Evolutionary conservation across 2,329 filamentous ascomycete species (phyloP).

Genomic region (Aspergillus pseudonomiae): DNA sequence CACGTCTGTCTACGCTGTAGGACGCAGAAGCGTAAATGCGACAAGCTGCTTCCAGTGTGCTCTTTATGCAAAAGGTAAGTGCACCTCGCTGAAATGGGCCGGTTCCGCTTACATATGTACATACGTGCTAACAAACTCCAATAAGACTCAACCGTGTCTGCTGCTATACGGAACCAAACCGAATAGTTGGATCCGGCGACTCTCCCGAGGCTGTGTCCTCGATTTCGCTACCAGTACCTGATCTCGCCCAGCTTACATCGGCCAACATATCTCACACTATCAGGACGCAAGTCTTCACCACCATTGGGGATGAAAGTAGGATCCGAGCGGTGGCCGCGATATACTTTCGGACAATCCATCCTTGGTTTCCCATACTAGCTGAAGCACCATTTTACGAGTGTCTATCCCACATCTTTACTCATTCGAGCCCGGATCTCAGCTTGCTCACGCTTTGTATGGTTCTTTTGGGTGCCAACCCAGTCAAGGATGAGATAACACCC

Average conservation of each 20-base stretch:
- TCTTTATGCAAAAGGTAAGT: conserved; percentile 1
- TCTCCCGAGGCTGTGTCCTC: not conserved
- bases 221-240: not conserved
- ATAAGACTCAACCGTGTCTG: conserved; percentile 5
- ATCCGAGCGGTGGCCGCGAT: not conserved
- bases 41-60: not conserved
- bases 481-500: not conserved
- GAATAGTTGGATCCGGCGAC: not conserved
- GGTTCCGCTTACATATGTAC: not conserved
- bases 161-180: not conserved
- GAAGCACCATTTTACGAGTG: not conserved
- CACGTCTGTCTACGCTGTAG: conserved; percentile 3
- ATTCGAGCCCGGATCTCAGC: not conserved
- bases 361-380: conserved; percentile 1
- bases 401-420: not conserved
- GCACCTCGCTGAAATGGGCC: not conserved
- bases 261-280: not conserved
- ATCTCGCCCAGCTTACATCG: not conserved
- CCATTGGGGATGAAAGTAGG: not conserved
- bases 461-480: not conserved
- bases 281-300: not conserved
- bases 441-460: conserved; percentile 2
- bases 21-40: conserved; percentile 6
- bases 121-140: not conserved
- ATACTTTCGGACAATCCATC: conserved; percentile 7